These are phyloP conservation scores for Psilocybe azurescens DNA, from an alignment of 768 basidiomycete species.

Conservation along the genomic window DNA sequence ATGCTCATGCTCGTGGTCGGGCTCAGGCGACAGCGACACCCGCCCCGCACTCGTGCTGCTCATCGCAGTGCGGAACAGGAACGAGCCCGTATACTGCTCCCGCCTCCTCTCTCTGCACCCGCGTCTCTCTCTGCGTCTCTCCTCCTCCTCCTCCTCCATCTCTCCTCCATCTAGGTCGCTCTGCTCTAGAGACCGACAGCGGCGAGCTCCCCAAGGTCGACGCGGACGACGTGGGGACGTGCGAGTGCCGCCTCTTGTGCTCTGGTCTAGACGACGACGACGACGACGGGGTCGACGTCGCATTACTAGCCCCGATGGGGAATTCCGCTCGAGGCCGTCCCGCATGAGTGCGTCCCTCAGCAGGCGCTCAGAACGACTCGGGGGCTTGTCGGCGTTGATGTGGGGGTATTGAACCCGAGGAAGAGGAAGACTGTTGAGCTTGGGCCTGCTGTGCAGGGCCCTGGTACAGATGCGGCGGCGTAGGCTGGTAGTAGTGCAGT, in stretches of 20 bases:
- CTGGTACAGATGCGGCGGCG: background rate
- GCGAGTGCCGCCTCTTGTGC: conserved; percentile 35
- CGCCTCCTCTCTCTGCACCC: background rate
- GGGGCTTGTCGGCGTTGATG: conserved; percentile 22
- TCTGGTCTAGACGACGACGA: conserved; percentile 10
- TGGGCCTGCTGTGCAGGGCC: too few species aligned
- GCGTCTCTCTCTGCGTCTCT: background rate
- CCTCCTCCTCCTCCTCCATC: background rate
- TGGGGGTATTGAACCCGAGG: background rate
- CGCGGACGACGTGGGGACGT: conserved; percentile 24
- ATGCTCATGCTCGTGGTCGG: too few species aligned
- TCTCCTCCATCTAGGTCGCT: too few species aligned
- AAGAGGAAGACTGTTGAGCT: background rate
- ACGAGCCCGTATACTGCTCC: conserved; percentile 28
- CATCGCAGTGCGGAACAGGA: conserved; percentile 39
- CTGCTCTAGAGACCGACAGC: background rate
- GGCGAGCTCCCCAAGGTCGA: background rate
- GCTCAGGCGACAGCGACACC: conserved; percentile 13
- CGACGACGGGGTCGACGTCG: conserved; percentile 3
- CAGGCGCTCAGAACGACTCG: conserved; percentile 59
- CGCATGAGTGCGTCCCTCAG: conserved; percentile 59
- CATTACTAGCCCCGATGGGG: too few species aligned
- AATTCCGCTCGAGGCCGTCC: conserved; percentile 45
- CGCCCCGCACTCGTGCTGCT: conserved; percentile 26
- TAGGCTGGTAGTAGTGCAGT: background rate